phyloP scores from a whole-genome alignment of 2,329 filamentous ascomycete species.

The Neofusicoccum umdonicola region DNA sequence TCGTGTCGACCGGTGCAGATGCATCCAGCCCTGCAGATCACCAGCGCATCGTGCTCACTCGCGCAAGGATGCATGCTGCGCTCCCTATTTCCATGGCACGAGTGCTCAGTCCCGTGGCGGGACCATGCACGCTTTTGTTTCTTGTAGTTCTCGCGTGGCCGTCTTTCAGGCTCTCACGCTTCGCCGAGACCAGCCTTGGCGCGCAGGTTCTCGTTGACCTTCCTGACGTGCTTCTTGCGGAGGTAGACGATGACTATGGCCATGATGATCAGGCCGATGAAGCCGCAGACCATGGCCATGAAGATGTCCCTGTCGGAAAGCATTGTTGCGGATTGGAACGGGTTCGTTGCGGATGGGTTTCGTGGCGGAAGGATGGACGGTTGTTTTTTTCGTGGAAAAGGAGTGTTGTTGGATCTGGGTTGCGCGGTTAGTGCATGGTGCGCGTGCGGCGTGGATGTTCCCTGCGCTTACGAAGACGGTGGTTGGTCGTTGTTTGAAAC shows the following conservation, averaged over 20 bases:
- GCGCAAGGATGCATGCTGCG: too few species aligned
- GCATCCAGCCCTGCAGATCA: too few species aligned
- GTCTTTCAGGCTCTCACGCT: not conserved
- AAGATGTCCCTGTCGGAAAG: not conserved
- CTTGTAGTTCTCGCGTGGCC: not conserved
- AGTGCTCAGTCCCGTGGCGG: too few species aligned
- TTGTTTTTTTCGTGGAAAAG: not conserved
- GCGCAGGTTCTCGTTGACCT: not conserved
- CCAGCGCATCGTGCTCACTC: too few species aligned
- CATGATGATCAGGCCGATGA: not conserved
- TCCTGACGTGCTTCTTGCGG: not conserved
- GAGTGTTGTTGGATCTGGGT: not conserved
- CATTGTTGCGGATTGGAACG: not conserved
- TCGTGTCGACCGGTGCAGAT: too few species aligned
- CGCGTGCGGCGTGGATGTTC: not conserved
- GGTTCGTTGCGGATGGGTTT: too few species aligned
- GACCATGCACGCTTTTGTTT: too few species aligned
- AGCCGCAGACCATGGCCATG: not conserved
- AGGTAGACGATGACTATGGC: conserved; percentile 3
- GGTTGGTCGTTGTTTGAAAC: not conserved
- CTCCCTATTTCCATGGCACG: too few species aligned
- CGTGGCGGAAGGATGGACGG: not conserved
- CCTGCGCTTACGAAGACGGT: not conserved
- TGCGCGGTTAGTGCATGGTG: not conserved
- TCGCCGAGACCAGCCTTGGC: not conserved